A percentile compares a stretch with the other conserved stretches of the same genome.
phyloP scores from a whole-genome alignment of 192 early-diverging fungal species.

The Kappamyces sp. region DNA sequence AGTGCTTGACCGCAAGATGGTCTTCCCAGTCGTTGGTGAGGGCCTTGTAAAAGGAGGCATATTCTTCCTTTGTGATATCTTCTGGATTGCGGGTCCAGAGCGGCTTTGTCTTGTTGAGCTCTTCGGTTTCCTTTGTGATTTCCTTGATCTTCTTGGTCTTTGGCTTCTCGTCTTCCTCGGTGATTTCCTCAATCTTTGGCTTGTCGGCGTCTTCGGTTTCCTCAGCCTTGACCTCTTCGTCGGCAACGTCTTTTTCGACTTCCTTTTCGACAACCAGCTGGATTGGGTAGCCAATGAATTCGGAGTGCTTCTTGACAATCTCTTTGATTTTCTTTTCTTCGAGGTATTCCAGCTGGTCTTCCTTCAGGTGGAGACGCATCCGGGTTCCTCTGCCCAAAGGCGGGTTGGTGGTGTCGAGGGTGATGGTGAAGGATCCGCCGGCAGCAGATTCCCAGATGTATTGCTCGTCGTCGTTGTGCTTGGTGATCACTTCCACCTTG shows the following conservation, averaged over 20 bases:
- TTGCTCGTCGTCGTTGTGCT: constrained; percentile 96
- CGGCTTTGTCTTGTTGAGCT: constrained; percentile 97
- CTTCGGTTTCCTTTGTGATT: constrained; percentile 77
- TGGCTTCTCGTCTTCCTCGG: constrained; percentile 40
- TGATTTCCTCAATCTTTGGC: constrained; percentile 68
- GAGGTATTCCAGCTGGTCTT: constrained; percentile 96
- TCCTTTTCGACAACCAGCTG: constrained; percentile 95
- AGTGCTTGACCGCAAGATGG: constrained; percentile 96
- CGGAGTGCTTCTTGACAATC: constrained; percentile 99
- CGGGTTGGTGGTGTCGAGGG: constrained; percentile 86
- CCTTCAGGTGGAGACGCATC: constrained; percentile 96
- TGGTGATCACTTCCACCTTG: constrained; percentile 90
- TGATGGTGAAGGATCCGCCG: constrained; percentile 86
- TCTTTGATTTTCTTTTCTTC: constrained; percentile 99
- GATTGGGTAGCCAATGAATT: constrained; percentile 99
- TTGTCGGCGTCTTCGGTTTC: constrained; percentile 61
- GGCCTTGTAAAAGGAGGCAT: constrained; percentile 97
- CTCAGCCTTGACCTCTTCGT: constrained; percentile 75
- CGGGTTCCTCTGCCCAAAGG: constrained; percentile 91
- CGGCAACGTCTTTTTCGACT: constrained; percentile 96
- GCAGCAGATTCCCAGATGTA: constrained; percentile 94
- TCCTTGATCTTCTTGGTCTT: constrained; percentile 81
- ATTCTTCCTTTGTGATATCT: constrained; percentile 93
- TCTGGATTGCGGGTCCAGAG: constrained; percentile 99
- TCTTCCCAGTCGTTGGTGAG: constrained; percentile 99